Conservation (phyloP, 164 flowering plant genomes). For the Stephania yunnanensis region DNA sequence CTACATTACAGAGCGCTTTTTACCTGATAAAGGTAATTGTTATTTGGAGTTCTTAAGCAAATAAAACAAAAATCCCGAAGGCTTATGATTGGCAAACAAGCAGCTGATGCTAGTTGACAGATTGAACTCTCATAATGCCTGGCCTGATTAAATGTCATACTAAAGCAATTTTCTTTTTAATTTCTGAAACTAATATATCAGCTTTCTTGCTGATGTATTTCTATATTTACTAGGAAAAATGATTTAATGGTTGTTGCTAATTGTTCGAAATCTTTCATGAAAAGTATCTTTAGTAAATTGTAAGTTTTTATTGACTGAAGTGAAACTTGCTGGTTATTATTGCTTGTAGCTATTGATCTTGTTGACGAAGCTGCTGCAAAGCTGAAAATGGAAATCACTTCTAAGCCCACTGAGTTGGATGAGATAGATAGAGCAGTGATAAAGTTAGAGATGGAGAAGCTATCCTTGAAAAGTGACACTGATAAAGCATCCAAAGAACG, state of each 20-base stretch:
- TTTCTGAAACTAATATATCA: background rate
- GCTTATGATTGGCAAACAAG: background rate
- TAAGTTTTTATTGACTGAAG: background rate
- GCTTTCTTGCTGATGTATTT: background rate
- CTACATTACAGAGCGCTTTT: conserved; percentile 85
- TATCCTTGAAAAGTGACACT: conserved; percentile 80
- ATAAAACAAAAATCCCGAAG: background rate
- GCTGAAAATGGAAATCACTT: conserved; percentile 96
- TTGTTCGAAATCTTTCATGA: background rate
- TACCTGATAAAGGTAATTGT: conserved; percentile 87
- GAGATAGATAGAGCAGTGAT: conserved; percentile 80
- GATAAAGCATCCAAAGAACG: conserved; percentile 85
- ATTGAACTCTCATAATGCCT: background rate
- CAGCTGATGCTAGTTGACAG: background rate
- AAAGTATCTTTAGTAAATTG: background rate
- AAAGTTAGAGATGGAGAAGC: conserved; percentile 86
- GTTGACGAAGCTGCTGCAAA: conserved; percentile 99
- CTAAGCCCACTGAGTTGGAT: conserved; percentile 93
- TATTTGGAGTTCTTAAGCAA: background rate
- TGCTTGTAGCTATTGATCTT: conserved; percentile 80
- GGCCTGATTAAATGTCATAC: background rate
- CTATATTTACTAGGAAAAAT: background rate
- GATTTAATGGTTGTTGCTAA: background rate
- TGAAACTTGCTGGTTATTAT: background rate
- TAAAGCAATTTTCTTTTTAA: background rate